A percentile compares a stretch with the other conserved stretches of the same genome.
These are phyloP conservation scores for Diaporthe ampelina DNA, from an alignment of 2,329 filamentous ascomycete genomes.

Conservation along the genomic window DNA sequence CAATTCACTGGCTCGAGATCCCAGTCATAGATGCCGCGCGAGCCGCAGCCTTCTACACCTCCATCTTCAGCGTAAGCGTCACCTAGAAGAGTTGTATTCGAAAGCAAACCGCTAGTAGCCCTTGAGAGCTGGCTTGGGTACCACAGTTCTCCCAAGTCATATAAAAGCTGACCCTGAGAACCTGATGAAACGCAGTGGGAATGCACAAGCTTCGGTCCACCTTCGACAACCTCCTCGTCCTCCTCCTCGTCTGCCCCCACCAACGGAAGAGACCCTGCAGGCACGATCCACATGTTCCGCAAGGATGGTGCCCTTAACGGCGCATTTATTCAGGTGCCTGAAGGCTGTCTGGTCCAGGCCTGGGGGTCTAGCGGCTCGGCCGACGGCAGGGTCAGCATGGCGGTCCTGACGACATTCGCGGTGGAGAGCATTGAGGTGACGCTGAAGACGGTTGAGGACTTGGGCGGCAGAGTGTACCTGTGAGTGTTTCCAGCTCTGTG, in stretches of 20 bases:
- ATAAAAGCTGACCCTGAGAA: not conserved
- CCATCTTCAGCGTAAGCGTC: slow-evolving; percentile 48
- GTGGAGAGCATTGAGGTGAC: slow-evolving; percentile 52
- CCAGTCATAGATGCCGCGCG: slow-evolving; percentile 53
- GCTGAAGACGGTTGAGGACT: slow-evolving; percentile 47
- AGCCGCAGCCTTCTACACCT: slow-evolving; percentile 55
- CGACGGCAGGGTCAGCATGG: slow-evolving; percentile 48
- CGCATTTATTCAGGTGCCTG: slow-evolving; percentile 52
- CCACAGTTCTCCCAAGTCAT: too few species aligned
- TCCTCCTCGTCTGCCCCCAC: slow-evolving; percentile 26
- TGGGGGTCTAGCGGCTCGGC: slow-evolving; percentile 44
- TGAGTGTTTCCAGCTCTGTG: slow-evolving; percentile 44
- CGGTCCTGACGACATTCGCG: slow-evolving; percentile 52
- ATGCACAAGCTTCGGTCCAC: slow-evolving; percentile 44
- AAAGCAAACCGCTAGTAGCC: too few species aligned
- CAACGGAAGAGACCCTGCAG: slow-evolving; percentile 45
- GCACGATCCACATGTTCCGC: slow-evolving; percentile 53
- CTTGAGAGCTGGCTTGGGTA: too few species aligned
- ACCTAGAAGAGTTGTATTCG: not conserved
- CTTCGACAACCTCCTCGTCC: too few species aligned
- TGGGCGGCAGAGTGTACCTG: slow-evolving; percentile 53
- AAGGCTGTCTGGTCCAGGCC: slow-evolving; percentile 50
- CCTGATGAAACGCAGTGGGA: slow-evolving; percentile 46
- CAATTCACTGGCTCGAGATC: slow-evolving; percentile 57
- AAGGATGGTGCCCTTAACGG: slow-evolving; percentile 47